These are phyloP conservation scores for Brassica juncea DNA, from an alignment of 345 rosid species.

Conservation along the genomic window DNA sequence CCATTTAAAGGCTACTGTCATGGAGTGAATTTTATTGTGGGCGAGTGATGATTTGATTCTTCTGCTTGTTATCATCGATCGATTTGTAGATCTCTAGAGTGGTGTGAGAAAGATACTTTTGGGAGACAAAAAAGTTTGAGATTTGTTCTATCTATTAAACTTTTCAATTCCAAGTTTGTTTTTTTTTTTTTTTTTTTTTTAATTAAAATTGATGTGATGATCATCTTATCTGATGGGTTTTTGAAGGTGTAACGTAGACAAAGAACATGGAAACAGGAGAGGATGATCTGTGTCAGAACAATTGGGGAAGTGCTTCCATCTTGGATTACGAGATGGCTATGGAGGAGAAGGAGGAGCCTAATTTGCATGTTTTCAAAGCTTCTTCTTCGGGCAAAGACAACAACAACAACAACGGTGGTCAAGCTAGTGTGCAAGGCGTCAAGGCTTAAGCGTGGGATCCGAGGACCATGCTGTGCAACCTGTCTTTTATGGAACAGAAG, in stretches of 20 bases:
- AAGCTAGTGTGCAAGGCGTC: conserved; percentile 44
- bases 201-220: background rate
- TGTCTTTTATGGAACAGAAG: conserved; percentile 84
- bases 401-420: conserved; percentile 14
- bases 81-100: conserved; percentile 27
- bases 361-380: conserved; percentile 49
- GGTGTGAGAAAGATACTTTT: background rate
- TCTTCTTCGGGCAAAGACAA: conserved; percentile 26
- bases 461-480: conserved; percentile 66
- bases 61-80: background rate
- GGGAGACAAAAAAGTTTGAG: background rate
- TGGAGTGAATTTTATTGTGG: background rate
- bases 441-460: conserved; percentile 87
- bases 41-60: background rate
- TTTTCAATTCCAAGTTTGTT: background rate
- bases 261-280: conserved; percentile 63
- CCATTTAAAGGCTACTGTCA: background rate
- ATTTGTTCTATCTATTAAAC: background rate
- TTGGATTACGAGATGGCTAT: conserved; percentile 51
- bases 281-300: conserved; percentile 44
- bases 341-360: conserved; percentile 46
- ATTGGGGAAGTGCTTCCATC: conserved; percentile 57
- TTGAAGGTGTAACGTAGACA: background rate
- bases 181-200: background rate
- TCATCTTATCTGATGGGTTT: background rate